phyloP scores from a whole-genome alignment of 2,329 filamentous ascomycete genomes.

The Fusarium chuoi region DNA sequence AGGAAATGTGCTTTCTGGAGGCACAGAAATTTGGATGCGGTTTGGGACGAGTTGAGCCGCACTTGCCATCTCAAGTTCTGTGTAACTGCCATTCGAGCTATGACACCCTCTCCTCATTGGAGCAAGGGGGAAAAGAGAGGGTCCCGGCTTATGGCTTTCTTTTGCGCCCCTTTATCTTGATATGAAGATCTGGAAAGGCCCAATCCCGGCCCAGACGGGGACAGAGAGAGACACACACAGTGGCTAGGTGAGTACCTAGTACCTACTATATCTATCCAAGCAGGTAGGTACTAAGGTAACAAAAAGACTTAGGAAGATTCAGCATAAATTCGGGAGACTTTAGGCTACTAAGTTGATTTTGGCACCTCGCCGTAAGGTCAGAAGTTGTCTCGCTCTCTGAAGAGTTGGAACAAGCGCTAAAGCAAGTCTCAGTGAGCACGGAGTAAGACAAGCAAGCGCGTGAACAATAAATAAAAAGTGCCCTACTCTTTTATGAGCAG shows the following conservation, averaged over 20 bases:
- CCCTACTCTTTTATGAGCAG: background rate
- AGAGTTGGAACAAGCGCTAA: background rate
- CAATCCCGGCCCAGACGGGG: background rate
- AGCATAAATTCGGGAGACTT: background rate
- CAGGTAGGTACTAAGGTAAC: too few species aligned
- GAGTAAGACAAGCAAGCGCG: background rate
- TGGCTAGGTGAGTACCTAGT: background rate
- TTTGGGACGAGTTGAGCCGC: conserved; percentile 12
- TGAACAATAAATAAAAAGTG: background rate
- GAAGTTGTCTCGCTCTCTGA: background rate
- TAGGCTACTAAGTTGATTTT: background rate
- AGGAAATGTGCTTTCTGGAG: conserved; percentile 7
- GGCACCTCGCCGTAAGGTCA: background rate
- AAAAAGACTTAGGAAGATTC: background rate
- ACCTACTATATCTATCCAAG: too few species aligned
- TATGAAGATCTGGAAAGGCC: too few species aligned
- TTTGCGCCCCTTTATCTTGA: too few species aligned
- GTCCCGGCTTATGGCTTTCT: background rate
- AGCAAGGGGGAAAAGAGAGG: background rate
- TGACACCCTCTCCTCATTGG: conserved; percentile 1
- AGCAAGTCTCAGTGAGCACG: background rate
- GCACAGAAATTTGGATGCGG: background rate
- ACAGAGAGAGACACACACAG: background rate
- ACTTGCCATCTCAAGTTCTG: background rate
- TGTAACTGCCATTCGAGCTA: background rate